phyloP scores from a whole-genome alignment of 2,329 filamentous ascomycete genomes.

The Tolypocladium endophyticum region DNA sequence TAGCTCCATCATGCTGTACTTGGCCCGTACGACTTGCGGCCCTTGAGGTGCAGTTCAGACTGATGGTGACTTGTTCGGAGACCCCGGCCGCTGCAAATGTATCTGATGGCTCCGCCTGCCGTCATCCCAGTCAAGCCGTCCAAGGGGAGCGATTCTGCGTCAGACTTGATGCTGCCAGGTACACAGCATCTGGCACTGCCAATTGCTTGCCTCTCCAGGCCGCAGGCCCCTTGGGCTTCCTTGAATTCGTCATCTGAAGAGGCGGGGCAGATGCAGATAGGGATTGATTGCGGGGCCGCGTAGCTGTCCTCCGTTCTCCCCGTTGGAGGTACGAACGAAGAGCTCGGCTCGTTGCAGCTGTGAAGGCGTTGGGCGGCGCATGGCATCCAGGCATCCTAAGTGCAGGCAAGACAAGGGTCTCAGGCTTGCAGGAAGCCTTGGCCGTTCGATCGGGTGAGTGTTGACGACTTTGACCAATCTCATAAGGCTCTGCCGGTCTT shows the following conservation, averaged over 20 bases:
- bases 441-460: not conserved
- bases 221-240: not conserved
- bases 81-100: not conserved
- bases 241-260: not conserved
- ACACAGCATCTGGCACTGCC: not conserved
- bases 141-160: not conserved
- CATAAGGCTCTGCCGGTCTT: not conserved
- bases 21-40: conserved; percentile 3
- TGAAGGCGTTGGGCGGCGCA: not conserved
- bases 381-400: not conserved
- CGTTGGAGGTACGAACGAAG: not conserved
- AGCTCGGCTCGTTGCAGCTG: not conserved
- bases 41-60: not conserved
- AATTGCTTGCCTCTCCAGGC: not conserved
- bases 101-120: conserved; percentile 1
- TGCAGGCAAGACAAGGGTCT: not conserved
- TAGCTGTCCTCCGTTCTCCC: not conserved
- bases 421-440: not conserved
- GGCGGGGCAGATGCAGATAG: not conserved
- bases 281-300: not conserved
- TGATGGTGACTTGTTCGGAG: not conserved
- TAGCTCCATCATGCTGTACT: conserved; percentile 1
- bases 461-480: not conserved
- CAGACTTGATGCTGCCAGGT: not conserved
- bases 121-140: not conserved